phyloP scores from a whole-genome alignment of 805 yeast genomes.

The Priceomyces castillae region DNA sequence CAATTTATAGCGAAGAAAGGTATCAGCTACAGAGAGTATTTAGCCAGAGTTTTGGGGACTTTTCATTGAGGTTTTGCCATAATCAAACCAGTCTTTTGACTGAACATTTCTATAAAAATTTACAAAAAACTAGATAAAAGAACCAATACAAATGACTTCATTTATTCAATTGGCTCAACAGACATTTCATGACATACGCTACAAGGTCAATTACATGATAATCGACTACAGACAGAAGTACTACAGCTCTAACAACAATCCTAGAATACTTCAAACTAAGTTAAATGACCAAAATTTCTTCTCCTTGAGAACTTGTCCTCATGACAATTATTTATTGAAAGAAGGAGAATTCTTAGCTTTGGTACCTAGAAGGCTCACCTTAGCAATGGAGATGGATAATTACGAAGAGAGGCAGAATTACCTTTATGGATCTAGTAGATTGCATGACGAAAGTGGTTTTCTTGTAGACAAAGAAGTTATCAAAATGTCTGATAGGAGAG shows the following conservation, averaged over 20 bases:
- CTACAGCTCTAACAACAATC: constrained; percentile 37
- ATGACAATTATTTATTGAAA: constrained; percentile 27
- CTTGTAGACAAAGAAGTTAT: background rate
- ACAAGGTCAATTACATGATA: constrained; percentile 29
- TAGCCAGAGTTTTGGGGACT: too few relatives aligned
- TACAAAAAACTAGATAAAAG: background rate
- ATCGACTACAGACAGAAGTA: constrained; percentile 36
- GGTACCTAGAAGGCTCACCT: constrained; percentile 8
- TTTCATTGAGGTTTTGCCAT: too few relatives aligned
- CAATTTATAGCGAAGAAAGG: too few relatives aligned
- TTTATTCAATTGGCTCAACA: constrained; percentile 2
- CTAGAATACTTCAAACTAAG: constrained; percentile 36
- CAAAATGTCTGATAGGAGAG: background rate
- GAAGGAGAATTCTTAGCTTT: constrained; percentile 33
- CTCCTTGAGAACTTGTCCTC: constrained; percentile 38
- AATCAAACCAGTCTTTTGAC: background rate
- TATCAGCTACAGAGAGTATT: too few relatives aligned
- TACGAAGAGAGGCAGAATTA: background rate
- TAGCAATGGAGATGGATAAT: background rate
- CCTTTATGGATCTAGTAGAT: background rate
- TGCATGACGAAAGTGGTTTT: background rate
- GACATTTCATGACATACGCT: constrained; percentile 25
- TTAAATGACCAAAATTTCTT: constrained; percentile 31
- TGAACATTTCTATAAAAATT: background rate
- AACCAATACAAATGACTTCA: constrained; percentile 4